A percentile compares a stretch with the other conserved stretches of the same genome.
Evolutionary conservation across 768 basidiomycete genomes (phyloP).

Genomic region (Mrakia blollopis): DNA sequence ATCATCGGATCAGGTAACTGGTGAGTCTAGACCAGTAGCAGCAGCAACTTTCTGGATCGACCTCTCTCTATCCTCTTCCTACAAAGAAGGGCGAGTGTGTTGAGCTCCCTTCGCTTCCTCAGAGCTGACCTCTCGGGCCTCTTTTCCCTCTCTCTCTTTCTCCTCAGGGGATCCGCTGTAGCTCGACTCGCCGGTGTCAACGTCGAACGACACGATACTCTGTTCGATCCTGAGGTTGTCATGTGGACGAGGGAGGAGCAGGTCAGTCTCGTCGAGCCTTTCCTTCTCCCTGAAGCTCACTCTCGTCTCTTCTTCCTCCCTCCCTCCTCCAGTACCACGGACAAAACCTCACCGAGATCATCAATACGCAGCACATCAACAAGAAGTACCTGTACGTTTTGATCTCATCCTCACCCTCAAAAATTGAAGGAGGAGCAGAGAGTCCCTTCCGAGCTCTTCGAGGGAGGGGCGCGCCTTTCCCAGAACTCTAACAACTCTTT

Average conservation of each 20-base stretch:
- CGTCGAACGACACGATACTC: conserved; percentile 34
- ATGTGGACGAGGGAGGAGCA: neutral
- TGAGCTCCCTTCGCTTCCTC: too few species aligned
- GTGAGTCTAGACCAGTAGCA: too few species aligned
- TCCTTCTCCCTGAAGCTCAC: neutral
- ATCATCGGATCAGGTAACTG: conserved; percentile 27
- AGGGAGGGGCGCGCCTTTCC: neutral
- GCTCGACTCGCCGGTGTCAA: conserved; percentile 41
- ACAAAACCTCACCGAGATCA: conserved; percentile 47
- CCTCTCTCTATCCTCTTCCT: too few species aligned
- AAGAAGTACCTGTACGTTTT: conserved; percentile 41
- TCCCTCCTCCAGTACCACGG: conserved; percentile 40
- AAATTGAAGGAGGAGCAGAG: neutral
- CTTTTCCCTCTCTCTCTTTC: neutral
- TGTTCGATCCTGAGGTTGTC: neutral
- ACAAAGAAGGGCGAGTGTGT: neutral
- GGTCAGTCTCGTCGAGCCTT: neutral
- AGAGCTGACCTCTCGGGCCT: too few species aligned
- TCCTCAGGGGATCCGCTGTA: conserved; percentile 25
- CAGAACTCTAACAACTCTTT: too few species aligned
- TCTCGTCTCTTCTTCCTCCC: neutral
- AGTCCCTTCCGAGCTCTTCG: neutral
- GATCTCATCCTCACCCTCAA: too few species aligned
- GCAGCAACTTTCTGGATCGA: too few species aligned
- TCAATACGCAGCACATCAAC: conserved; percentile 50